Conservation (phyloP, 1,284 basidiomycete species). For the Cutaneotrichosporon sp. region DNA sequence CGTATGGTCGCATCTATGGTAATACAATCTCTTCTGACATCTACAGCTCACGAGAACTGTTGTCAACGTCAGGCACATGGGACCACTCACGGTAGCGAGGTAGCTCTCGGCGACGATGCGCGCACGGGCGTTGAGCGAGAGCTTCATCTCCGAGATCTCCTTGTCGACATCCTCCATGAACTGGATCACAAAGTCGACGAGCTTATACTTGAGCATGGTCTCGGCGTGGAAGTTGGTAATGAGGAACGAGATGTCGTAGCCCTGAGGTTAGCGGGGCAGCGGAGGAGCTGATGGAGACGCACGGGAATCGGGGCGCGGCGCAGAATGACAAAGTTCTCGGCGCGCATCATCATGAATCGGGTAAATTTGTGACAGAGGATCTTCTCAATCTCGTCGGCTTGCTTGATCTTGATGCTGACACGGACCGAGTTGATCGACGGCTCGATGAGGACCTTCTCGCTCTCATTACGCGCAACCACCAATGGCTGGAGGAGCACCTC, state of each 20-base stretch:
- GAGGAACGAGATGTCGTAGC: constrained; percentile 97
- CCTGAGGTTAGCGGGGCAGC: constrained; percentile 56
- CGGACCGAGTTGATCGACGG: constrained; percentile 95
- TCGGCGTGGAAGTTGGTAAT: constrained; percentile 97
- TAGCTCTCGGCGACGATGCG: constrained; percentile 87
- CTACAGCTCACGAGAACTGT: constrained; percentile 24
- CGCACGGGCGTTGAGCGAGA: constrained; percentile 85
- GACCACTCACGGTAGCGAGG: constrained; percentile 48
- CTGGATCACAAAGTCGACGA: constrained; percentile 99
- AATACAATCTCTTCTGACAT: constrained; percentile 27
- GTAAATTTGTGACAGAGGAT: constrained; percentile 98
- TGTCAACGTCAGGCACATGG: neutral
- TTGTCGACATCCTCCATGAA: constrained; percentile 94
- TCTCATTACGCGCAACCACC: constrained; percentile 92
- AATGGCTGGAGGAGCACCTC: constrained; percentile 93
- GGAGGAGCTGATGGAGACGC: constrained; percentile 37
- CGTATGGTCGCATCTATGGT: constrained; percentile 24
- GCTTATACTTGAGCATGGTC: constrained; percentile 98
- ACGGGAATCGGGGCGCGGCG: constrained; percentile 89
- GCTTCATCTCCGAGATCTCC: constrained; percentile 62
- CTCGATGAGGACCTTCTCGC: constrained; percentile 94
- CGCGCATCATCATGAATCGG: constrained; percentile 98
- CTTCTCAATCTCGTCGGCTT: constrained; percentile 97
- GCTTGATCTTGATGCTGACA: constrained; percentile 96
- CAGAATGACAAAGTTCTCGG: constrained; percentile 94